Evolutionary conservation across 495 filamentous ascomycete genomes (phyloP), one percentile per base, ranked within the genome.

Genomic region (Neurospora sp.): DNA sequence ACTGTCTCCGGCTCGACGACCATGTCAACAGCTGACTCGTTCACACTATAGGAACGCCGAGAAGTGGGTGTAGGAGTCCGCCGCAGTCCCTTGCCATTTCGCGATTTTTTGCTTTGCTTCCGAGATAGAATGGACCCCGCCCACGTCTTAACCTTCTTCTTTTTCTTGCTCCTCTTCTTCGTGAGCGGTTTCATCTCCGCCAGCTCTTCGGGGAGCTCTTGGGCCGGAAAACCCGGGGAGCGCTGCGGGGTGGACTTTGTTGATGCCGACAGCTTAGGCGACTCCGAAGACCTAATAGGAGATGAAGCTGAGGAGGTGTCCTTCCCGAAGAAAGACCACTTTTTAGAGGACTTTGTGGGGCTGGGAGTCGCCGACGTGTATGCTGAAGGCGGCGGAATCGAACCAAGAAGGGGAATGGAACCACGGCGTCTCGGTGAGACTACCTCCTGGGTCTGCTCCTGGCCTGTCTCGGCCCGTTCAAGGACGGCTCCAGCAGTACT

Each of bases 91-190:
- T 85, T 86, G 37, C 83, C 80, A 69, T 81, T 71, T 5, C 83
- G 81, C 10, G 79, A 71, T 70, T 85, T 86, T 10, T 66, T 66
- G 54, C 54, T 66, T 37, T 87, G 83, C 77, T 93, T 94, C 39
- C 91, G 86, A 23, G 90, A 89, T 42, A 96, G 80, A 73, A 96
- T 90, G 23, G 91, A 89, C 37, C 90, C 92, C 42, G 92, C 92
- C 92, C 93, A 95, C 2, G 89, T 88, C 75, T 91, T 92, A 71
- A 94, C 92, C 80, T 90, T 93, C 79, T 93, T 92, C 75, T 92
- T 88, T 78, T 90, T 91, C 80, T 92, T 92, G 54, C 83, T 85
- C 16, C 82, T 77, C 79, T 92, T 94, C 74, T 85, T 84, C 41
- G 69, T 75, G 11, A 75, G 54, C 1, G 76, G 77, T 70, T 81